phyloP scores from a whole-genome alignment of 148 eudicot genomes.

The Diospyros kaki region DNA sequence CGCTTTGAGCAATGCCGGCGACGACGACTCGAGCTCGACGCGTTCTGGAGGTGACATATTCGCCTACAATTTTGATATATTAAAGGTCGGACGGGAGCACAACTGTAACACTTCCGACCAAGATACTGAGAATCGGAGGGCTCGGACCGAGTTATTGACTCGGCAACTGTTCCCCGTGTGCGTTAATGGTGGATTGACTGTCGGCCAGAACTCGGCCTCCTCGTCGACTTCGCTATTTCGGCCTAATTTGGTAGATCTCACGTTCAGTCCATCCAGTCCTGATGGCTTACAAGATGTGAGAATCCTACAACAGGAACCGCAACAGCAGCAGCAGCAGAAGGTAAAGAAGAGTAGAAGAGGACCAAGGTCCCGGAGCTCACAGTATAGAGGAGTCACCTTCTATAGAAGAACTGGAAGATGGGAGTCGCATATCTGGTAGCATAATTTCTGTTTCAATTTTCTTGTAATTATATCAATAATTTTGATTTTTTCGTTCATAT shows the following conservation, averaged over 20 bases:
- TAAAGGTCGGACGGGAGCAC: slow-evolving; percentile 21
- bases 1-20: slow-evolving; percentile 32
- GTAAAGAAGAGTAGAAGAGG: slow-evolving; percentile 66
- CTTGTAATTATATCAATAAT: neutral
- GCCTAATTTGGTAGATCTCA: slow-evolving; percentile 23
- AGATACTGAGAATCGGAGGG: neutral
- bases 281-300: slow-evolving; percentile 21
- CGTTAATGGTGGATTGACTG: slow-evolving; percentile 6
- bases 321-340: slow-evolving; percentile 20
- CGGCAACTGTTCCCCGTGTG: slow-evolving; percentile 45
- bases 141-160: slow-evolving; percentile 29
- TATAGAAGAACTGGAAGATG: slow-evolving; percentile 71
- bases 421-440: slow-evolving; percentile 65
- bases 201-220: neutral
- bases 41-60: slow-evolving; percentile 16
- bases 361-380: slow-evolving; percentile 66
- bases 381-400: slow-evolving; percentile 69
- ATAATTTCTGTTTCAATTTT: neutral
- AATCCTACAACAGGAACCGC: slow-evolving; percentile 10
- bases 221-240: neutral
- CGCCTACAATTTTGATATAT: slow-evolving; percentile 33
- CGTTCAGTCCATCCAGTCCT: slow-evolving; percentile 16
- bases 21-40: slow-evolving; percentile 36
- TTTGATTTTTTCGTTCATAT: neutral
- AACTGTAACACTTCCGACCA: neutral